A percentile compares a stretch with the other conserved stretches of the same genome.
phyloP scores from a whole-genome alignment of 768 basidiomycete species.

The Kwoniella sp. region DNA sequence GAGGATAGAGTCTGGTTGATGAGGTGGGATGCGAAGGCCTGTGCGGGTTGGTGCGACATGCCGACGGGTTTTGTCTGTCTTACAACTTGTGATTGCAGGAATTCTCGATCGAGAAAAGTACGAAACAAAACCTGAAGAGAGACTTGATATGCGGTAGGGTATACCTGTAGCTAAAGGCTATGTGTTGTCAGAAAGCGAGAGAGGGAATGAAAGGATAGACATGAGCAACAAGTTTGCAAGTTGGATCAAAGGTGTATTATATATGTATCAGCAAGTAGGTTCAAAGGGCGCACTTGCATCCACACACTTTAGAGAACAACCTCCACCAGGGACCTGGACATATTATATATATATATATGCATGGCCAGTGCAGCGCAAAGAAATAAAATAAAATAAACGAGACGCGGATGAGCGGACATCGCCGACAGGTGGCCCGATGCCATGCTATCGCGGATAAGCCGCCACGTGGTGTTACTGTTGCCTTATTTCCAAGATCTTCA shows the following conservation, averaged over 20 bases:
- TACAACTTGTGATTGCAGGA: not conserved
- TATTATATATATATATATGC: not conserved
- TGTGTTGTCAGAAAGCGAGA: not conserved
- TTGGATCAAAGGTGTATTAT: constrained; percentile 16
- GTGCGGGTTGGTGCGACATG: constrained; percentile 26
- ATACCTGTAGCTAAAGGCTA: too few relatives aligned
- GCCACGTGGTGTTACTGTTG: constrained; percentile 1
- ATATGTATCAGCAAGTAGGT: not conserved
- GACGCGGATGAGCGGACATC: not conserved
- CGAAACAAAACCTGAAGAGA: too few relatives aligned
- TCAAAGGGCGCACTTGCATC: too few relatives aligned
- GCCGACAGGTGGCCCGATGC: too few relatives aligned
- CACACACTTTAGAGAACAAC: not conserved
- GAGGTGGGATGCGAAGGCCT: constrained; percentile 39
- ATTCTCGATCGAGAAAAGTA: too few relatives aligned
- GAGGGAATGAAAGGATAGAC: not conserved
- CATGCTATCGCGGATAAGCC: not conserved
- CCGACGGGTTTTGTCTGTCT: not conserved
- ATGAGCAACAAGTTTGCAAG: too few relatives aligned
- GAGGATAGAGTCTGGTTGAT: constrained; percentile 45
- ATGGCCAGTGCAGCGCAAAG: too few relatives aligned
- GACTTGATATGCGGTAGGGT: too few relatives aligned
- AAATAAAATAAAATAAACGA: too few relatives aligned
- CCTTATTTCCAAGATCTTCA: not conserved
- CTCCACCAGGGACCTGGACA: not conserved